These are phyloP conservation scores for Hemileia vastatrix DNA, from an alignment of 1,284 basidiomycete genomes.

Conservation along the genomic window DNA sequence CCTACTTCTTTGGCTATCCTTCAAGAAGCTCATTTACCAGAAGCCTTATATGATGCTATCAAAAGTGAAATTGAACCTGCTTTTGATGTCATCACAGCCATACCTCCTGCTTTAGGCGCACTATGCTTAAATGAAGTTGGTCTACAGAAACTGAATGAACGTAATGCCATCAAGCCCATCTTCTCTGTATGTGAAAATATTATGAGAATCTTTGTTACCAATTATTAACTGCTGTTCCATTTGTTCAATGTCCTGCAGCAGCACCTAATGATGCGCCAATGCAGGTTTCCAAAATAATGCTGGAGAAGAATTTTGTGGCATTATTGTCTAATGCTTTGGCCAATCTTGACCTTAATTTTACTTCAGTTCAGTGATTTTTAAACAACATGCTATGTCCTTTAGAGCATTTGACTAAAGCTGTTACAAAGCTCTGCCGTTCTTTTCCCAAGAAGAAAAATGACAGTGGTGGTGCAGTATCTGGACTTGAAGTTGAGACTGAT, in stretches of 20 bases:
- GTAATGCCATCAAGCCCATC: constrained; percentile 70
- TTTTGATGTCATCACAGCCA: constrained; percentile 78
- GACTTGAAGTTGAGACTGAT: constrained; percentile 49
- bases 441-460: constrained; percentile 60
- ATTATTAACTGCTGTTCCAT: constrained; percentile 64
- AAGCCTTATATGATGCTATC: constrained; percentile 73
- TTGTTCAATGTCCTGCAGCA: constrained; percentile 49
- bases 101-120: constrained; percentile 90
- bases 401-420: constrained; percentile 86
- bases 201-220: constrained; percentile 85
- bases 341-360: constrained; percentile 92
- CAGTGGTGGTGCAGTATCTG: constrained; percentile 41
- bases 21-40: constrained; percentile 82
- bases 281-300: constrained; percentile 93
- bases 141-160: constrained; percentile 65
- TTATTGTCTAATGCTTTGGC: constrained; percentile 78
- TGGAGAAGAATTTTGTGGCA: constrained; percentile 93
- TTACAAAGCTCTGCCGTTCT: constrained; percentile 88
- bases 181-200: constrained; percentile 74
- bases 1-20: constrained; percentile 85
- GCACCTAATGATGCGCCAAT: constrained; percentile 63
- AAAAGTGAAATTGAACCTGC: constrained; percentile 74
- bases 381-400: constrained; percentile 77
- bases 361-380: constrained; percentile 74
- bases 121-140: constrained; percentile 87